phyloP scores from a whole-genome alignment of 2,329 filamentous ascomycete species.

The Colletotrichum sp. region DNA sequence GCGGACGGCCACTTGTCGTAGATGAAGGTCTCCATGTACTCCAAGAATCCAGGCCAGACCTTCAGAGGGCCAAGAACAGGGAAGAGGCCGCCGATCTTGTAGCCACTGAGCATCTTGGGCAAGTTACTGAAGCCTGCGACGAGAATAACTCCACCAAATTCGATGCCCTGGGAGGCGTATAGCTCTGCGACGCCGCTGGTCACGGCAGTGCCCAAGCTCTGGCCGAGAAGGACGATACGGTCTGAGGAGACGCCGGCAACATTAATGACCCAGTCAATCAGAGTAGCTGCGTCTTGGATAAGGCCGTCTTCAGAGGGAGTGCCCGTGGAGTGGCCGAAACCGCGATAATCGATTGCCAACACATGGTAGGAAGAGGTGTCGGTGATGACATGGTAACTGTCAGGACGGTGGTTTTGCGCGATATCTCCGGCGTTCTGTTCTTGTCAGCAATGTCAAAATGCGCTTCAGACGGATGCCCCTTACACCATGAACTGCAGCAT shows the following conservation, averaged over 20 bases:
- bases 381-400: constrained; percentile 79
- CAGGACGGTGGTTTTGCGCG: constrained; percentile 77
- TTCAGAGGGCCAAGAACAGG: constrained; percentile 80
- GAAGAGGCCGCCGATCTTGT: constrained; percentile 78
- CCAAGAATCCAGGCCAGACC: constrained; percentile 67
- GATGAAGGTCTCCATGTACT: constrained; percentile 66
- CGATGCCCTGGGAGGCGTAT: constrained; percentile 64
- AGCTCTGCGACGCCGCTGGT: constrained; percentile 75
- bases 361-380: constrained; percentile 79
- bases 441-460: constrained; percentile 21
- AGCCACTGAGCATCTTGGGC: constrained; percentile 75
- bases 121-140: constrained; percentile 82
- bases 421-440: constrained; percentile 82
- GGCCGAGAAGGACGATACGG: constrained; percentile 82
- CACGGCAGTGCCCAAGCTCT: constrained; percentile 89
- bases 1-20: constrained; percentile 84
- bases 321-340: constrained; percentile 84
- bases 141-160: constrained; percentile 82
- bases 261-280: constrained; percentile 75
- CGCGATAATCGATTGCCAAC: constrained; percentile 89
- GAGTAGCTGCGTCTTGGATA: constrained; percentile 76
- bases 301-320: constrained; percentile 80
- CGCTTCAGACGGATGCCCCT: constrained; percentile 30
- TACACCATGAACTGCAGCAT: constrained; percentile 65
- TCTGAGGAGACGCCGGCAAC: constrained; percentile 68